These are phyloP conservation scores for Salix dunnii DNA, from an alignment of 345 rosid genomes.

Conservation along the genomic window DNA sequence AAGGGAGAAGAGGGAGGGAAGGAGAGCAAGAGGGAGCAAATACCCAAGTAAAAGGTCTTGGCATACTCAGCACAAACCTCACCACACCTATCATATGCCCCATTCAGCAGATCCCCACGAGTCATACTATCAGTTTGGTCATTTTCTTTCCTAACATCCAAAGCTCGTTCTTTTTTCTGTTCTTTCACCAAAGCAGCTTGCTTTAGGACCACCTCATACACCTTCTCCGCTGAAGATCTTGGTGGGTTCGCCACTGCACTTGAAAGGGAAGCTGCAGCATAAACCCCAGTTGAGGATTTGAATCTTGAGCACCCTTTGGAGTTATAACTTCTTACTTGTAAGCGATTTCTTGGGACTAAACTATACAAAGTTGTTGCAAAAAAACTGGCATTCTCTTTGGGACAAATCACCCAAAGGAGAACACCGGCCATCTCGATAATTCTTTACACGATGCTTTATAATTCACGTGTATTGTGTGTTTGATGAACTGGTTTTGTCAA, in stretches of 20 bases:
- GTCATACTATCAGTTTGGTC: slow-evolving; percentile 19
- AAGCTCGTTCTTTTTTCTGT: slow-evolving; percentile 14
- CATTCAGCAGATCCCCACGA: slow-evolving; percentile 37
- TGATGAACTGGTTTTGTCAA: not conserved
- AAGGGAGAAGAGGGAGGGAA: not conserved
- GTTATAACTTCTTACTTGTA: not conserved
- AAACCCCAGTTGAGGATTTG: slow-evolving; percentile 8
- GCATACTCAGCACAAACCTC: slow-evolving; percentile 61
- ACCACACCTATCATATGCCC: slow-evolving; percentile 51
- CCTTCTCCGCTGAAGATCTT: slow-evolving; percentile 45
- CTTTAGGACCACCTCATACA: slow-evolving; percentile 51
- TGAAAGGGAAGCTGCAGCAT: slow-evolving; percentile 23
- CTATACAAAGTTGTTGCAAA: slow-evolving; percentile 11
- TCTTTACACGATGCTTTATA: not conserved
- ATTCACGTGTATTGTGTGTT: not conserved
- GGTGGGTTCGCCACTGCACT: slow-evolving; percentile 31
- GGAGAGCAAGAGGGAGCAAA: not conserved
- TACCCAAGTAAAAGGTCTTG: slow-evolving; percentile 62
- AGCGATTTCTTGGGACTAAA: slow-evolving; percentile 15
- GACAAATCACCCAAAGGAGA: slow-evolving; percentile 41
- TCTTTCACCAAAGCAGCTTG: slow-evolving; percentile 51
- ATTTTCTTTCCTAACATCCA: slow-evolving; percentile 13
- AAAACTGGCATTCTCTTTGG: slow-evolving; percentile 34
- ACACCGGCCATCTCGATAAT: slow-evolving; percentile 28
- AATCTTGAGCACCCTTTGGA: slow-evolving; percentile 7